phyloP scores from a whole-genome alignment of 139 green algal genomes.

The Volvox reticuliferus region DNA sequence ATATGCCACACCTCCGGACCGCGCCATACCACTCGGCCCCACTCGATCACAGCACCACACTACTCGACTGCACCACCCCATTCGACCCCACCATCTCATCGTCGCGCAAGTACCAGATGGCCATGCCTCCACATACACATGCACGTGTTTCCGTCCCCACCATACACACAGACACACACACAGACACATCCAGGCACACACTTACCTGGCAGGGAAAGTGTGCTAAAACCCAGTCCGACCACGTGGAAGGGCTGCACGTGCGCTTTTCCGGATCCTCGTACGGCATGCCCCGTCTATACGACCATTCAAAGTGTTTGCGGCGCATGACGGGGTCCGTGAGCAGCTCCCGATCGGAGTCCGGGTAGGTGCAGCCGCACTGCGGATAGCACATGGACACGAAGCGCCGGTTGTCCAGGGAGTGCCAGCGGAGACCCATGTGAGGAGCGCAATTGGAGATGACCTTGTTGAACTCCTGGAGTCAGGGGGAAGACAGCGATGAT shows the following conservation, averaged over 20 bases:
- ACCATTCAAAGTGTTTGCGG: conserved; percentile 1
- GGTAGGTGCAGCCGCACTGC: conserved; percentile 17
- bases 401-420: conserved; percentile 26
- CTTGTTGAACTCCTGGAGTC: conserved; percentile 13
- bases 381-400: conserved; percentile 40
- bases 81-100: too few relatives aligned
- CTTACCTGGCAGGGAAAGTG: conserved; percentile 23
- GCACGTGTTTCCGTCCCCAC: too few relatives aligned
- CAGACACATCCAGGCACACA: not conserved
- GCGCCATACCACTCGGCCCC: too few relatives aligned
- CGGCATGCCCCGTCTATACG: not conserved
- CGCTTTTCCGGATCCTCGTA: not conserved
- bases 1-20: too few relatives aligned
- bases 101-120: too few relatives aligned
- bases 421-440: not conserved
- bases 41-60: too few relatives aligned
- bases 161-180: too few relatives aligned
- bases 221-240: not conserved
- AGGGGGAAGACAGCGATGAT: too few relatives aligned
- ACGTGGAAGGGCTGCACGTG: not conserved
- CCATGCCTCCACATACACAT: too few relatives aligned
- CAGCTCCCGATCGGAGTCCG: not conserved
- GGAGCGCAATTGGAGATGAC: not conserved
- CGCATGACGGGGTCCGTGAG: not conserved
- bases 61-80: too few relatives aligned